Base-by-base conservation (phyloP, 441 rosid genomes). In the Omphalea diandra region DNA sequence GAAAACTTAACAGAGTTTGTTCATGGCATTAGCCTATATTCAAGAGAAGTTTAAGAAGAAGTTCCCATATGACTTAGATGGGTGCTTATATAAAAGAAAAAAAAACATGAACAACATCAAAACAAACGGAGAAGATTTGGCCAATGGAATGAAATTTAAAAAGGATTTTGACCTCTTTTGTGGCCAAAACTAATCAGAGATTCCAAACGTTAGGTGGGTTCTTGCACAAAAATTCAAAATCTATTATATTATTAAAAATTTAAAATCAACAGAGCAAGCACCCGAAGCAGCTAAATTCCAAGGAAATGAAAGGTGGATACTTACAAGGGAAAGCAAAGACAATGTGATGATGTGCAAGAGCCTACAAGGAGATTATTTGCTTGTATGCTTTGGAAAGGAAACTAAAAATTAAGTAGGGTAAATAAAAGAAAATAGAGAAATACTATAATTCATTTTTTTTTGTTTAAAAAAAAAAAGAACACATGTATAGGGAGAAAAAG, bases 341-440 rank as follows among this genome's bases (percentile, higher is more conserved):
- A 63, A 69, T 69, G 75, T 65, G 82, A 73, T 56, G 76, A 49
- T 73, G 82, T 75, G 80, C 35, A 75, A 78, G 83, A 77, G 80
- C 71, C 67, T 55, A 70, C 18, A 68, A 75, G 67, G 64, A 73
- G 89, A 87, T 90, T 81, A 97, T 86, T 88, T 90, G 88, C 89
- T 84, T 93, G 77, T 78, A 69, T 79, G 79, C 80, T 82, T 77
- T 79, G 68, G 15, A 71, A 27, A 60, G 63, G 70, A 55, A 64
- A 73, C 69, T 60, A 69, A 49, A 46, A n/a, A n/a, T n/a, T 40
- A 29, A 69, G 50, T 65, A 49, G 27, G 27, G 43, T 43, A 41
- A 27, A 65, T 24, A 29, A 27, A 70, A 50, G 7, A 15, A 10
- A 18, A 0, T 20, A 22, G 20, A 50, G n/a, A 49, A 18, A 49